Evolutionary conservation across 768 basidiomycete genomes (phyloP), one percentile per base, ranked within the genome.

Genomic region (Russula sp.): DNA sequence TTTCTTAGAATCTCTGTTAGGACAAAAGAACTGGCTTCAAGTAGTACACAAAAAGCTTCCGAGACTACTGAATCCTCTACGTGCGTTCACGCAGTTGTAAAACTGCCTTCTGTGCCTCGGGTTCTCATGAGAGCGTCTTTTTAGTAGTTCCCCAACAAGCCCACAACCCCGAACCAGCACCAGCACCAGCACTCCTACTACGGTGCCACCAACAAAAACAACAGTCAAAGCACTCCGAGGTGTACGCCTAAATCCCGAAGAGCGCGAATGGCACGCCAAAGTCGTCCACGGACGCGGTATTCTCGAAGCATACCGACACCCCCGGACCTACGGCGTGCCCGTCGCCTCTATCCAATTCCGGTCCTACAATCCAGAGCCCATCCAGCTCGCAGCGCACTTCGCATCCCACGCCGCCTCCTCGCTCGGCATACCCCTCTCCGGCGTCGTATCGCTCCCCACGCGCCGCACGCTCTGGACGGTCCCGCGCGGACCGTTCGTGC

Each of bases 391-490:
- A 76, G 82, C 87, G 6, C 88, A 91, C 73, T 95, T 98, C 69
- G 87, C 88, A 0, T 74, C 83, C 0, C 94, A 95, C 69, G 86
- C 92, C 0, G 95, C 95, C 0, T 79, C 85, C n/a, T 85, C 92
- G 1, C 81, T 98, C 48, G 89, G 84, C 20, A 90, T 96, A 50
- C 92, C 94, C 1, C 79, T 82, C 38, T 87, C 91, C 3, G 79
- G 81, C 20, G 79, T 86, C 13, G 80, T 81, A 16, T 75, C 77
- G 5, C 83, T 96, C 0, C 94, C 93, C 0, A 91, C 83, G 2
- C 79, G 87, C 67, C 88, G 90, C 51, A 79, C 82, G 5, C 77
- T 97, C 11, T 92, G 91, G 87, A 97, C 96, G 0, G 94, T 97
- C 20, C 80, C 82, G 10, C 84, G 88, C 40, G 83, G 85, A 4